Conservation (phyloP, 2,329 filamentous ascomycete genomes). For the Trichoderma sp. region DNA sequence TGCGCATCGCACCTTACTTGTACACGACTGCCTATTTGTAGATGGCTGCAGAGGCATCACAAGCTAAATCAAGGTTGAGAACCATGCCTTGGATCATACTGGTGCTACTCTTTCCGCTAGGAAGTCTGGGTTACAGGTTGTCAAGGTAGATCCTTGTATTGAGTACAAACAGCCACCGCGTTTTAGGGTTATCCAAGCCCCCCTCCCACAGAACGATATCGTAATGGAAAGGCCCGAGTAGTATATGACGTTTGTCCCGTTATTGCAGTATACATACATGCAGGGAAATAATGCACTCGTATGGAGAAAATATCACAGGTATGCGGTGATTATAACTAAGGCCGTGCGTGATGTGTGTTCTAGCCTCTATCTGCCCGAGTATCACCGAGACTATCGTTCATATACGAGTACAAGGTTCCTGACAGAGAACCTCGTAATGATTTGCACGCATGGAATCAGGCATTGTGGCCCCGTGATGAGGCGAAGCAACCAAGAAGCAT, state of each 20-base stretch:
- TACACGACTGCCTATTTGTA: neutral
- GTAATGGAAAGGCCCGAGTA: neutral
- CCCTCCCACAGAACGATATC: neutral
- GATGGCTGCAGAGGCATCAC: neutral
- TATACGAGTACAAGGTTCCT: neutral
- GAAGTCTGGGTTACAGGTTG: neutral
- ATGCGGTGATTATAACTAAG: neutral
- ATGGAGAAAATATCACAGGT: neutral
- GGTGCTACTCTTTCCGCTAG: neutral
- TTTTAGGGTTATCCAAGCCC: neutral
- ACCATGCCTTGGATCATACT: neutral
- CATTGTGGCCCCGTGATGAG: neutral
- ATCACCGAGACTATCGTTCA: neutral
- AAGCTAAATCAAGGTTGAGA: neutral
- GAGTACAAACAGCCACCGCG: neutral
- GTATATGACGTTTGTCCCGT: neutral
- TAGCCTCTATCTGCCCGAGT: neutral
- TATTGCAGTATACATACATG: neutral
- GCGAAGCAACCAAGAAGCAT: conserved; percentile 2
- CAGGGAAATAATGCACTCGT: neutral
- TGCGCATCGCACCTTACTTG: neutral
- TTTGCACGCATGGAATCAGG: neutral
- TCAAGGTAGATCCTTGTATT: neutral
- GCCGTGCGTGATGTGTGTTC: neutral
- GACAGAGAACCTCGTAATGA: neutral